Conservation (phyloP, 305 asterid species). For the Andrographis paniculata region DNA sequence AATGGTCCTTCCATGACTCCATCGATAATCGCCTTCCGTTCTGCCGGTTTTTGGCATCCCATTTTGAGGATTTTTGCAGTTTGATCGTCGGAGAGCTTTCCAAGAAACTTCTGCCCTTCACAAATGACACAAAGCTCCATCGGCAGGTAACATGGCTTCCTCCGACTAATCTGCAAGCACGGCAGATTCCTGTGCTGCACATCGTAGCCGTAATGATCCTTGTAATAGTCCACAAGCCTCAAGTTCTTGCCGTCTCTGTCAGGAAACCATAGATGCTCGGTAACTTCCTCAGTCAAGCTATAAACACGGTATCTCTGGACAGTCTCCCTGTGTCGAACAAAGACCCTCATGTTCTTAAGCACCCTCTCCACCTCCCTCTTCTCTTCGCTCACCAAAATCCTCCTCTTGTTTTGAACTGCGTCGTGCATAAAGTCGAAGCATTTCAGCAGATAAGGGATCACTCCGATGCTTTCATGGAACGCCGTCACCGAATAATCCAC, state of each 20-base stretch:
- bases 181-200: conserved; percentile 65
- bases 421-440: conserved; percentile 56
- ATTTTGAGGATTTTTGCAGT: conserved; percentile 69
- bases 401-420: conserved; percentile 29
- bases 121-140: conserved; percentile 97
- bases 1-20: conserved; percentile 69
- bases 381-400: conserved; percentile 45
- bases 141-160: conserved; percentile 84
- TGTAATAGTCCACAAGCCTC: conserved; percentile 56
- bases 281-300: conserved; percentile 58
- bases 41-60: conserved; percentile 80
- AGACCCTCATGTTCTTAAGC: conserved; percentile 69
- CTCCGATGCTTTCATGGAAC: conserved; percentile 86
- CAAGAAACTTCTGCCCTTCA: conserved; percentile 96
- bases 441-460: conserved; percentile 67
- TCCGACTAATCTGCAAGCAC: conserved; percentile 79
- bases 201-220: conserved; percentile 75
- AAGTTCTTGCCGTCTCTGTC: conserved; percentile 66
- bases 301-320: conserved; percentile 69
- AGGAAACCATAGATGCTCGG: conserved; percentile 60
- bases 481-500: conserved; percentile 91
- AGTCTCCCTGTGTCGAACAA: conserved; percentile 81
- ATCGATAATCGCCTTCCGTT: conserved; percentile 58
- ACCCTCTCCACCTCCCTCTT: conserved; percentile 66
- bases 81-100: conserved; percentile 89